phyloP scores from a whole-genome alignment of 768 basidiomycete species.

The Psilocybe azurescens region DNA sequence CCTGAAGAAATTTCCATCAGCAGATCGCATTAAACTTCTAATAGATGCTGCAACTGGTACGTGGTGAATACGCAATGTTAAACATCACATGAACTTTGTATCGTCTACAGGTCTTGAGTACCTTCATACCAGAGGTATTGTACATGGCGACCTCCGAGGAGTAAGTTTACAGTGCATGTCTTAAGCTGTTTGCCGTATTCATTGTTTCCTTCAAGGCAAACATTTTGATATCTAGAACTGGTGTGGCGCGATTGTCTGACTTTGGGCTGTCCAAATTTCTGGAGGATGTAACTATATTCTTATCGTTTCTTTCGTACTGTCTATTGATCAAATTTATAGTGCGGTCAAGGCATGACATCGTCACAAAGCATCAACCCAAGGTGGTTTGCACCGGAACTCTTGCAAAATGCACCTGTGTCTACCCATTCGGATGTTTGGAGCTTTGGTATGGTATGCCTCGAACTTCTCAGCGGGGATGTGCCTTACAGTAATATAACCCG shows the following conservation, averaged over 20 bases:
- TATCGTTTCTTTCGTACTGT: neutral
- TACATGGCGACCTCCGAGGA: conserved; percentile 48
- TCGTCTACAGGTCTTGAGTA: conserved; percentile 42
- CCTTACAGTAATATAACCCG: conserved; percentile 39
- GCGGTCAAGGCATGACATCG: conserved; percentile 30
- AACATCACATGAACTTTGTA: neutral
- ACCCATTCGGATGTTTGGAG: conserved; percentile 54
- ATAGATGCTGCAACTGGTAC: conserved; percentile 42
- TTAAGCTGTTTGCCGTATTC: neutral
- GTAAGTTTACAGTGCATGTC: conserved; percentile 27
- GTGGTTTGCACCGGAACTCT: conserved; percentile 48
- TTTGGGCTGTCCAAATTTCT: conserved; percentile 48
- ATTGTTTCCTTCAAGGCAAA: conserved; percentile 39
- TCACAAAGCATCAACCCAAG: conserved; percentile 37
- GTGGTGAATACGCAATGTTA: conserved; percentile 8
- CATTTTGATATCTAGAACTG: conserved; percentile 44
- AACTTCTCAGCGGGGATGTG: conserved; percentile 47
- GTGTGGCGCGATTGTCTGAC: conserved; percentile 46
- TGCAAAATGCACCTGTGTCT: conserved; percentile 35
- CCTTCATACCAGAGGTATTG: conserved; percentile 40
- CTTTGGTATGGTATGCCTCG: conserved; percentile 52
- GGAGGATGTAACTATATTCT: conserved; percentile 35
- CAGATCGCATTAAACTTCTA: conserved; percentile 42
- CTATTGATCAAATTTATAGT: conserved; percentile 20
- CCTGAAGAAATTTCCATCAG: conserved; percentile 33